Conservation (phyloP, 163 green algal species). For the Prototheca wickerhamii region DNA sequence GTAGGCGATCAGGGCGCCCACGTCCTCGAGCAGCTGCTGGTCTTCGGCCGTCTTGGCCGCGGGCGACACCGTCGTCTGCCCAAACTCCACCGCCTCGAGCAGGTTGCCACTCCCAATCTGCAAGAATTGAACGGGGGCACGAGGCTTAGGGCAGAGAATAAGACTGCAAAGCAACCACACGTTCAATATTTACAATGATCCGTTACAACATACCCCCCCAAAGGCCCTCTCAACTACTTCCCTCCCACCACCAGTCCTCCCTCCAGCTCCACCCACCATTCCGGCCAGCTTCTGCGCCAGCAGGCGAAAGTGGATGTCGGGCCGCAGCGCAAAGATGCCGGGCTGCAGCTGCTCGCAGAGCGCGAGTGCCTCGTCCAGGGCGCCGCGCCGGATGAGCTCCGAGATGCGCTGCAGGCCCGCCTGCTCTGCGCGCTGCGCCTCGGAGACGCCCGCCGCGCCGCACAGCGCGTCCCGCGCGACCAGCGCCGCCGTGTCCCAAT, state of each 20-base stretch:
- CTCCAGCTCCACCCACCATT: conserved; percentile 31
- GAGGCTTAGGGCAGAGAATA: too few relatives aligned
- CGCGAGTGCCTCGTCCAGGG: conserved; percentile 50
- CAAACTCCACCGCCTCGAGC: conserved; percentile 33
- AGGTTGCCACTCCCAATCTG: conserved; percentile 27
- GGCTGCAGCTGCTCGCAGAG: conserved; percentile 25
- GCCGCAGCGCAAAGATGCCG: conserved; percentile 33
- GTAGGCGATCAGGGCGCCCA: conserved; percentile 66
- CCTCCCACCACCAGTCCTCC: conserved; percentile 6
- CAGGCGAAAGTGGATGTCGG: conserved; percentile 50
- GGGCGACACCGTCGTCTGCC: conserved; percentile 16
- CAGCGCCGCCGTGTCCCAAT: conserved; percentile 45
- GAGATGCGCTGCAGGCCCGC: conserved; percentile 27
- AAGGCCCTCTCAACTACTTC: conserved; percentile 4
- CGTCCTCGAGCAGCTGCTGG: conserved; percentile 54
- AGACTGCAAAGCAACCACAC: too few relatives aligned
- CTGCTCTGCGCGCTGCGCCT: conserved; percentile 9
- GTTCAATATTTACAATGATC: too few relatives aligned
- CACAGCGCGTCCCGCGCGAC: conserved; percentile 51
- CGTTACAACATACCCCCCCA: neutral
- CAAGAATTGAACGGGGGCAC: too few relatives aligned
- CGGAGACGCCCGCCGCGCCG: conserved; percentile 7
- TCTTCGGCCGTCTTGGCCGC: conserved; percentile 28
- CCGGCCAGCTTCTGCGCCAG: conserved; percentile 59
- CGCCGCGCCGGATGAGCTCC: conserved; percentile 34